Conservation (phyloP, 176 grass and related monocot species). For the Chloris gayana region DNA sequence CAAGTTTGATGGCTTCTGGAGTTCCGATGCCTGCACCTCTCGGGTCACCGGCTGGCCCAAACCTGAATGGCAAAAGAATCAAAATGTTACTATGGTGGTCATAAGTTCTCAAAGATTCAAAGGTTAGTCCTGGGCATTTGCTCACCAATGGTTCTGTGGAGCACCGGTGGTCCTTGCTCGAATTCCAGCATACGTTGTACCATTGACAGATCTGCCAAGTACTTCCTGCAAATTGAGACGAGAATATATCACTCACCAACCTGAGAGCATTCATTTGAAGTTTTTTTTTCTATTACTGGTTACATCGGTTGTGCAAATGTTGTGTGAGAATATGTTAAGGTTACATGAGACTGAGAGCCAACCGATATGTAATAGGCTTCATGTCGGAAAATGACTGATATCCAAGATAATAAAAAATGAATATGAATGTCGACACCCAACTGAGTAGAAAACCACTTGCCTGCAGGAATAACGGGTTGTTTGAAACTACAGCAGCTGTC, state of each 20-base stretch:
- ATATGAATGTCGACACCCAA: constrained; percentile 2
- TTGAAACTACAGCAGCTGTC: constrained; percentile 95
- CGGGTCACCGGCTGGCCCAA: constrained; percentile 92
- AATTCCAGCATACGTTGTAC: constrained; percentile 93
- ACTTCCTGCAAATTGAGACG: constrained; percentile 63
- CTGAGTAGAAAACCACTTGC: constrained; percentile 38
- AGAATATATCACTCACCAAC: not conserved
- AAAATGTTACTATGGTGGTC: not conserved
- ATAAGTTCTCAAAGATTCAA: not conserved
- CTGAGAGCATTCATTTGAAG: too few relatives aligned
- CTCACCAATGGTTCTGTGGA: constrained; percentile 98
- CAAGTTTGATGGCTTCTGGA: constrained; percentile 91
- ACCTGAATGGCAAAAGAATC: constrained; percentile 46
- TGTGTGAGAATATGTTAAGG: not conserved
- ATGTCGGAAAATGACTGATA: not conserved
- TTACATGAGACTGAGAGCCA: not conserved
- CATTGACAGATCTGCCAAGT: constrained; percentile 85
- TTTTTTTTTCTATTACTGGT: too few relatives aligned
- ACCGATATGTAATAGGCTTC: not conserved
- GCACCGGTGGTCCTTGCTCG: constrained; percentile 96
- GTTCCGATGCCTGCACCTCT: constrained; percentile 94
- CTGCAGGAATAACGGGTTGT: constrained; percentile 86
- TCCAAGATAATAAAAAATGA: not conserved
- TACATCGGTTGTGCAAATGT: not conserved
- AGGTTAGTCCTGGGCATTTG: not conserved